Evolutionary conservation across 2,329 filamentous ascomycete genomes (phyloP).

Genomic region (Rutstroemia sp.): DNA sequence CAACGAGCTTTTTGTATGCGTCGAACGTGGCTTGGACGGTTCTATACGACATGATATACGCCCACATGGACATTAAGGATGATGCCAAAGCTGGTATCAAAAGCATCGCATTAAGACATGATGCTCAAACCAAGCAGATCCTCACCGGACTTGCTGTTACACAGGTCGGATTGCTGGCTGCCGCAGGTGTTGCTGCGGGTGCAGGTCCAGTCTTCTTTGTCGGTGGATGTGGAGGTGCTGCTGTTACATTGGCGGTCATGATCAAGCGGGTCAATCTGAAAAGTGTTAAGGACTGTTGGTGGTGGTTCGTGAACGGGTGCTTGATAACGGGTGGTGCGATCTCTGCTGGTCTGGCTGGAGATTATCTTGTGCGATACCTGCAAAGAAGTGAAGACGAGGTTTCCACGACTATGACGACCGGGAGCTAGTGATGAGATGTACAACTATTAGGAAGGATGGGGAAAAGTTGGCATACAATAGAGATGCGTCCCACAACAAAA

Average conservation of each 20-base stretch:
- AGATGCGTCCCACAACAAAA: no score
- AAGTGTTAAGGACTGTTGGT: constrained; percentile 62
- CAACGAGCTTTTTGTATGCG: constrained; percentile 63
- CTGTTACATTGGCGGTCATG: constrained; percentile 55
- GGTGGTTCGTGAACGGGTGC: constrained; percentile 69
- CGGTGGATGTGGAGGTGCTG: constrained; percentile 58
- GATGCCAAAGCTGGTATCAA: constrained; percentile 84
- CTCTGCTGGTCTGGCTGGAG: constrained; percentile 48
- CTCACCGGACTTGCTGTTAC: constrained; percentile 60
- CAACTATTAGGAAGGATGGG: no score
- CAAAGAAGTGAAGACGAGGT: constrained; percentile 12
- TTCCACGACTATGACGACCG: background rate
- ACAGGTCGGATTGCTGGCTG: constrained; percentile 63
- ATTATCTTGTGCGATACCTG: constrained; percentile 50
- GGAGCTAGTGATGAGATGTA: no score
- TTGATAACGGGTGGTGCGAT: constrained; percentile 61
- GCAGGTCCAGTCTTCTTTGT: constrained; percentile 62
- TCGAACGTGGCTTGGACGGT: constrained; percentile 83
- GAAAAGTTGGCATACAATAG: no score
- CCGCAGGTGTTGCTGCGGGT: constrained; percentile 60
- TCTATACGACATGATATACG: constrained; percentile 88
- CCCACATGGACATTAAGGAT: constrained; percentile 84
- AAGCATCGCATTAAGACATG: constrained; percentile 75
- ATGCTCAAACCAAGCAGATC: constrained; percentile 68
- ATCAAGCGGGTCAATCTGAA: constrained; percentile 60